These are phyloP conservation scores for Eimeria zaria DNA, from an alignment of 169 alveolate species.

Conservation along the genomic window DNA sequence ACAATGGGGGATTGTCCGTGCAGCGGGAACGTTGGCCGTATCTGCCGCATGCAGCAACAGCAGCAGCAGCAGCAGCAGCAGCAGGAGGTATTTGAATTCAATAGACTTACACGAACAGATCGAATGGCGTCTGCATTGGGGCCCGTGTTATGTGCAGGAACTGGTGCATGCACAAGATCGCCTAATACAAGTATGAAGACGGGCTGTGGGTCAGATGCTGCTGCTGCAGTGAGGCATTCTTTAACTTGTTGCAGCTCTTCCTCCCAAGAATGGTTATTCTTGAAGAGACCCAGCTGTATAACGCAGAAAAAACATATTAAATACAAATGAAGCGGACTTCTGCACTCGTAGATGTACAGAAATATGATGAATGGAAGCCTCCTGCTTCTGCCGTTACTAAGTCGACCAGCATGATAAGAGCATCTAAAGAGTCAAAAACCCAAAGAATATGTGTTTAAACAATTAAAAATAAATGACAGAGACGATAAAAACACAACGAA, in stretches of 20 bases:
- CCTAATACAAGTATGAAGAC: conserved; percentile 30
- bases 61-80: not conserved
- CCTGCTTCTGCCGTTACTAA: not conserved
- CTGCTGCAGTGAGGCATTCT: conserved; percentile 36
- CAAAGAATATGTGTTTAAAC: not conserved
- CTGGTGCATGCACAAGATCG: conserved; percentile 65
- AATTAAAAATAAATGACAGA: not conserved
- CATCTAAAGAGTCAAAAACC: too few relatives aligned
- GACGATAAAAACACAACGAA: not conserved
- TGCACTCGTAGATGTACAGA: too few relatives aligned
- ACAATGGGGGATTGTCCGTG: too few relatives aligned
- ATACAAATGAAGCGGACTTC: too few relatives aligned
- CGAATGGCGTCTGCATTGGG: not conserved
- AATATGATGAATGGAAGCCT: too few relatives aligned
- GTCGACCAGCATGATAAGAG: too few relatives aligned
- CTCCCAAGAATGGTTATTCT: conserved; percentile 44
- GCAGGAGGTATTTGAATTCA: not conserved
- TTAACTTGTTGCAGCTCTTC: conserved; percentile 47
- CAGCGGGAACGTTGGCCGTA: too few relatives aligned
- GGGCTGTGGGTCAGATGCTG: not conserved
- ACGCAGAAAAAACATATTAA: not conserved
- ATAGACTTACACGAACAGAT: conserved; percentile 15
- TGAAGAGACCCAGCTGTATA: conserved; percentile 23
- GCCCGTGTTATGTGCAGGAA: conserved; percentile 8
- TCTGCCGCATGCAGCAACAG: not conserved